Evolutionary conservation across 2,329 filamentous ascomycete species (phyloP).

Genomic region (Dothideomycetes sp.): DNA sequence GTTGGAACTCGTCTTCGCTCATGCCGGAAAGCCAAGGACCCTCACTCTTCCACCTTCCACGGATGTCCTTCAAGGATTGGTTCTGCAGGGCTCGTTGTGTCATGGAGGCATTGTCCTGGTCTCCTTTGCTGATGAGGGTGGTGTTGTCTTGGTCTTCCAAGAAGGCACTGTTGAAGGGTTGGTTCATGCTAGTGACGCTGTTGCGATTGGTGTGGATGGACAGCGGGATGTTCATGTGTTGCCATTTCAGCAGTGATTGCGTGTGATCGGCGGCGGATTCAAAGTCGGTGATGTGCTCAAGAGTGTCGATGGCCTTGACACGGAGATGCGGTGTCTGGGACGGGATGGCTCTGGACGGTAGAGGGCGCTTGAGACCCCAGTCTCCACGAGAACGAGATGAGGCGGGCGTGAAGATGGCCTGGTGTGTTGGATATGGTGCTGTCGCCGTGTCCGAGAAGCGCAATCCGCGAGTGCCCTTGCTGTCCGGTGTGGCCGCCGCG

Average conservation of each 20-base stretch:
- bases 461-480: conserved; percentile 40
- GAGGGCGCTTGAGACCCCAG: conserved; percentile 82
- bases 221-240: conserved; percentile 68
- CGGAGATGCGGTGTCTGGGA: conserved; percentile 64
- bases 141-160: conserved; percentile 39
- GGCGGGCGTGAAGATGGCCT: conserved; percentile 69
- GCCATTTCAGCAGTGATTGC: conserved; percentile 74
- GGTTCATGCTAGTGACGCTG: conserved; percentile 14
- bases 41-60: conserved; percentile 41
- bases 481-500: conserved; percentile 39
- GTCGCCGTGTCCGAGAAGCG: conserved; percentile 62
- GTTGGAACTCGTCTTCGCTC: conserved; percentile 46
- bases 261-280: conserved; percentile 72
- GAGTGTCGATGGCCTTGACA: conserved; percentile 69
- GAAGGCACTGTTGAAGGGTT: conserved; percentile 28
- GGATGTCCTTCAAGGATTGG: conserved; percentile 17
- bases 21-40: conserved; percentile 52
- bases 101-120: conserved; percentile 22
- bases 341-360: conserved; percentile 67
- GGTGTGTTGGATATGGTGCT: conserved; percentile 66
- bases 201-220: conserved; percentile 35
- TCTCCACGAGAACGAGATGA: conserved; percentile 69
- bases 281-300: conserved; percentile 85
- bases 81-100: conserved; percentile 16
- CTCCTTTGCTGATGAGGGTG: conserved; percentile 18